phyloP scores from a whole-genome alignment of 768 basidiomycete genomes.

The Guyanaporus albipodus region DNA sequence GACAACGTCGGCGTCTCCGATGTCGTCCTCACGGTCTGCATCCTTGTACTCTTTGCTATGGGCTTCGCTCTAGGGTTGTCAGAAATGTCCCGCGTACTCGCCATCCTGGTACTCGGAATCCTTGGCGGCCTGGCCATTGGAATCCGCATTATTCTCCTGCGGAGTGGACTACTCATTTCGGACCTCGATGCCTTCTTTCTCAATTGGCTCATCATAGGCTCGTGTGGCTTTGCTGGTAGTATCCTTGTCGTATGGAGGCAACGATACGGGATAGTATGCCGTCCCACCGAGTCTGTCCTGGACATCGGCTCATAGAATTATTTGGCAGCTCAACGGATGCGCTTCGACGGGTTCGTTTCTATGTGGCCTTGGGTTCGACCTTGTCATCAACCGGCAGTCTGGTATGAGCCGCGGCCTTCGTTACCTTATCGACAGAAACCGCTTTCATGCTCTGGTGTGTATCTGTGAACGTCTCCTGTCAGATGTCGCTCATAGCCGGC shows the following conservation, averaged over 20 bases:
- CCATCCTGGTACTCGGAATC: constrained; percentile 44
- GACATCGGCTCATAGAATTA: constrained; percentile 1
- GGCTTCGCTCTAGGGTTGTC: constrained; percentile 55
- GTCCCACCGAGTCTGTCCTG: background rate
- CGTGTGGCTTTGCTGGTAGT: constrained; percentile 42
- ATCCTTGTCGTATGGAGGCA: constrained; percentile 42
- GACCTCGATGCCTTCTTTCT: constrained; percentile 32
- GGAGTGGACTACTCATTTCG: constrained; percentile 45
- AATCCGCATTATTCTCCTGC: constrained; percentile 50
- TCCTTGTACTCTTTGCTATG: constrained; percentile 45
- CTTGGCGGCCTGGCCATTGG: constrained; percentile 57
- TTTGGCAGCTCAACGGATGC: constrained; percentile 41
- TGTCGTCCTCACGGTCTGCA: constrained; percentile 44
- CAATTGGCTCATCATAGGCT: constrained; percentile 53
- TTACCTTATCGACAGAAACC: constrained; percentile 59
- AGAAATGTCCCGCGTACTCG: constrained; percentile 45
- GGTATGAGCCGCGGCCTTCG: constrained; percentile 65
- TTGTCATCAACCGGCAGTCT: constrained; percentile 51
- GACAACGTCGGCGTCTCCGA: constrained; percentile 49
- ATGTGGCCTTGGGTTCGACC: constrained; percentile 50
- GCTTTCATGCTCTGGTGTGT: constrained; percentile 51
- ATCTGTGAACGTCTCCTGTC: background rate
- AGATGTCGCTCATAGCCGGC: background rate
- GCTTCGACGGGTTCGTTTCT: constrained; percentile 64
- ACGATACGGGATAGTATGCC: constrained; percentile 48